Conservation (phyloP, 164 flowering plant species). For the Berberis thunbergii region DNA sequence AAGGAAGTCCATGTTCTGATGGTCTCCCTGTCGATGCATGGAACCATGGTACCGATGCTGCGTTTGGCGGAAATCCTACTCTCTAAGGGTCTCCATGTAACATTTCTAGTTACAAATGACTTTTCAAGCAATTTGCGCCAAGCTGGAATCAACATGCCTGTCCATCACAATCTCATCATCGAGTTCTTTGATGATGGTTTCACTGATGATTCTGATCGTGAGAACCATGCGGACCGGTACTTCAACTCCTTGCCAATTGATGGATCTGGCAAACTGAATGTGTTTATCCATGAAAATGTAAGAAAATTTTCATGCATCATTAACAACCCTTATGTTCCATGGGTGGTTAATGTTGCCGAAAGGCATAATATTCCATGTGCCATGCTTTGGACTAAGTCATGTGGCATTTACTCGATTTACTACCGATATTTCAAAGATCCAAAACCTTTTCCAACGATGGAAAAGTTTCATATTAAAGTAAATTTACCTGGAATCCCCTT, state of each 20-base stretch:
- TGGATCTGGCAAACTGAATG: not conserved
- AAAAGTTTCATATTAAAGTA: constrained; percentile 28
- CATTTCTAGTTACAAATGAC: constrained; percentile 38
- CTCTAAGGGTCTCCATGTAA: constrained; percentile 46
- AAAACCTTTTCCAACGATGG: constrained; percentile 39
- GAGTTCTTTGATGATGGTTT: constrained; percentile 51
- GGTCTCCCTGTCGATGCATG: constrained; percentile 54
- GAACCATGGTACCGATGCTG: constrained; percentile 57
- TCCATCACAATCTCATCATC: constrained; percentile 21
- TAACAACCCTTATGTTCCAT: constrained; percentile 66
- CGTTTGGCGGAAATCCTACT: constrained; percentile 46
- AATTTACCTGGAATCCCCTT: constrained; percentile 47
- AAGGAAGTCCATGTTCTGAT: constrained; percentile 30
- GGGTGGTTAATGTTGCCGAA: constrained; percentile 66
- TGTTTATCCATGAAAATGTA: constrained; percentile 22
- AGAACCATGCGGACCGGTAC: constrained; percentile 20
- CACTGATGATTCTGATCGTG: not conserved
- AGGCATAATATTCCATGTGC: constrained; percentile 42
- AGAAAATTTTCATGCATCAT: constrained; percentile 55
- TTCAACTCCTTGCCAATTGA: constrained; percentile 21
- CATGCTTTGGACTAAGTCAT: constrained; percentile 69
- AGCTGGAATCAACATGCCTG: not conserved
- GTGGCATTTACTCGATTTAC: constrained; percentile 49
- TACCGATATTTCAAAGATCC: constrained; percentile 35
- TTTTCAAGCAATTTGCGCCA: not conserved